Percentiles rank a stretch among this genome's conserved stretches.
These are phyloP conservation scores for Pythium brassicae DNA, from an alignment of 352 stramenopile genomes.

Conservation along the genomic window DNA sequence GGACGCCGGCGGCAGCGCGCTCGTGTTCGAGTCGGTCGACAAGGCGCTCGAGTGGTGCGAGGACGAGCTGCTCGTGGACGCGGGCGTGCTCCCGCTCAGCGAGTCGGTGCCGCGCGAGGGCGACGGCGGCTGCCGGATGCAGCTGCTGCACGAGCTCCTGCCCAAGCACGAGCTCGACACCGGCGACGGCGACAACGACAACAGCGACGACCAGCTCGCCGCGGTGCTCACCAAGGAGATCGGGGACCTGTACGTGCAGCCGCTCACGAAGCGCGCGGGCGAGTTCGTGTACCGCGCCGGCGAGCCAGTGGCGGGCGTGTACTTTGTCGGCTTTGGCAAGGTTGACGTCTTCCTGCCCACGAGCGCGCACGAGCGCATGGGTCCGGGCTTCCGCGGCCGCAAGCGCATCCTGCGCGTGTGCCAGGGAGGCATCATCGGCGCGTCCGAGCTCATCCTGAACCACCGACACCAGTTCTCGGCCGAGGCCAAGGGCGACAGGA, in stretches of 20 bases:
- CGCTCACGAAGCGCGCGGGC: conserved; percentile 45
- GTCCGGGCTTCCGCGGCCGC: conserved; percentile 66
- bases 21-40: conserved; percentile 83
- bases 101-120: conserved; percentile 32
- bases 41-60: conserved; percentile 85
- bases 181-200: not conserved
- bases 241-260: conserved; percentile 69
- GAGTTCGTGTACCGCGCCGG: conserved; percentile 72
- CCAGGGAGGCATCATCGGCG: conserved; percentile 73
- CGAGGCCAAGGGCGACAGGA: conserved; percentile 47
- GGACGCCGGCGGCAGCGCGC: conserved; percentile 49
- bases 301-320: conserved; percentile 55
- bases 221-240: conserved; percentile 52
- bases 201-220: conserved; percentile 2
- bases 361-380: conserved; percentile 73
- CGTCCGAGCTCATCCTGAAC: conserved; percentile 78
- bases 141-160: conserved; percentile 70
- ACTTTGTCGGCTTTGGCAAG: conserved; percentile 83
- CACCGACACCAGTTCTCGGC: conserved; percentile 80
- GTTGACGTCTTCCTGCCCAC: conserved; percentile 83
- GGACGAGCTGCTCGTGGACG: conserved; percentile 72
- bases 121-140: conserved; percentile 31
- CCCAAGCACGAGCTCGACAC: conserved; percentile 20
- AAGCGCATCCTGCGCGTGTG: conserved; percentile 82
- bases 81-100: conserved; percentile 64